phyloP scores from a whole-genome alignment of 257 asterid genomes.

The Nemophila menziesii region DNA sequence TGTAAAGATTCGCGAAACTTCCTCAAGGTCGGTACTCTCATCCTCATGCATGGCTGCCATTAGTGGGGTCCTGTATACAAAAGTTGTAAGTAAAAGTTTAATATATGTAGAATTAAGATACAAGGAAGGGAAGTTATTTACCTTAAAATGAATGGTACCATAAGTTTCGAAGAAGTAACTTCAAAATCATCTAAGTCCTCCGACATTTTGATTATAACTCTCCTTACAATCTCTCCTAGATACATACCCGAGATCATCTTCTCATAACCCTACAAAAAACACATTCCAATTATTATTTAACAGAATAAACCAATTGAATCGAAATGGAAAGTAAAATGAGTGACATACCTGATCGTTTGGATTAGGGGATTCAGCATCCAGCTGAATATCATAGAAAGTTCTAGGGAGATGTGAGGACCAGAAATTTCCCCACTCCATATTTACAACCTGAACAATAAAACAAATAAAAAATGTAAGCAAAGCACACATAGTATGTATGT shows the following conservation, averaged over 20 bases:
- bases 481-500: background rate
- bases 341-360: conserved; percentile 64
- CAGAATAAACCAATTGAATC: background rate
- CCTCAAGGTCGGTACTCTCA: no score
- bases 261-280: conserved; percentile 62
- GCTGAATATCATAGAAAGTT: conserved; percentile 57
- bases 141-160: conserved; percentile 63
- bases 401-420: conserved; percentile 90
- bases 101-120: background rate
- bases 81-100: no score
- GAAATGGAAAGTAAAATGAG: background rate
- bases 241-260: conserved; percentile 96
- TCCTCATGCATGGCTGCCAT: no score
- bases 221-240: conserved; percentile 77
- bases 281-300: background rate
- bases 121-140: conserved; percentile 12
- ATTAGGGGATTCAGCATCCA: conserved; percentile 74
- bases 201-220: conserved; percentile 69
- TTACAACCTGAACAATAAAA: conserved; percentile 53
- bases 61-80: no score
- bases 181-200: conserved; percentile 59
- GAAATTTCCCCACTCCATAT: conserved; percentile 96
- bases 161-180: conserved; percentile 44
- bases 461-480: background rate
- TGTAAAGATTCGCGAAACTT: no score